Evolutionary conservation across 768 basidiomycete genomes (phyloP).

Genomic region (Imleria badia): DNA sequence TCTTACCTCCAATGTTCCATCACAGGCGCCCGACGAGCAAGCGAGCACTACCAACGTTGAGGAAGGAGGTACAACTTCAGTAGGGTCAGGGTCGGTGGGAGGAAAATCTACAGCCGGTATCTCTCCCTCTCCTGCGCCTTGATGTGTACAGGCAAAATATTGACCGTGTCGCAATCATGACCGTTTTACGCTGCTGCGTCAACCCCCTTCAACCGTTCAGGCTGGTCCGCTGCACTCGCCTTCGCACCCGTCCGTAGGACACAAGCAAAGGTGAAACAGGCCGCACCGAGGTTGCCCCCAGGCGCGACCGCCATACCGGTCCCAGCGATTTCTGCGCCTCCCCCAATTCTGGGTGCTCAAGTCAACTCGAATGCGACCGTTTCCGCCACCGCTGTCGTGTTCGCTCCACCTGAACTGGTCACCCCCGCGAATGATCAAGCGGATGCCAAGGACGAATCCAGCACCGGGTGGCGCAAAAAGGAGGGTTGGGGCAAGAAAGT

Average conservation of each 20-base stretch:
- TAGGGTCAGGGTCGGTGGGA: constrained; percentile 33
- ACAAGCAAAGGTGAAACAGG: constrained; percentile 57
- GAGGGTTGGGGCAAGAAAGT: constrained; percentile 87
- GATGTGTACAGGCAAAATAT: constrained; percentile 35
- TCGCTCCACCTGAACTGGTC: constrained; percentile 64
- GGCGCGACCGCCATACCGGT: constrained; percentile 53
- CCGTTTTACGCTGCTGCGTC: constrained; percentile 21
- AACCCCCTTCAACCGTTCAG: constrained; percentile 35
- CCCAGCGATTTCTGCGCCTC: constrained; percentile 38
- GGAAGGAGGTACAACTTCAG: constrained; percentile 24
- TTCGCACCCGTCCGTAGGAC: constrained; percentile 80
- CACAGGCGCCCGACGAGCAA: constrained; percentile 26
- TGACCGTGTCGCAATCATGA: constrained; percentile 37
- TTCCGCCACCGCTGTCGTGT: constrained; percentile 64
- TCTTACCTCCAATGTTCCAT: constrained; percentile 17
- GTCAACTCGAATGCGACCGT: constrained; percentile 30
- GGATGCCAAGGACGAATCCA: constrained; percentile 27
- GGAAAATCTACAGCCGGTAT: constrained; percentile 58
- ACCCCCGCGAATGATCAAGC: constrained; percentile 24
- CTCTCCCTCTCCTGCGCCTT: constrained; percentile 45
- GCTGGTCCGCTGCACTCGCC: constrained; percentile 87
- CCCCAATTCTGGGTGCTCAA: constrained; percentile 33
- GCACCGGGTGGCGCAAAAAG: constrained; percentile 38
- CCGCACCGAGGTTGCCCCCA: constrained; percentile 36
- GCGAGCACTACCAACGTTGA: constrained; percentile 25